Conservation (phyloP, 805 yeast genomes). For the Scheffersomyces coipomensis region DNA sequence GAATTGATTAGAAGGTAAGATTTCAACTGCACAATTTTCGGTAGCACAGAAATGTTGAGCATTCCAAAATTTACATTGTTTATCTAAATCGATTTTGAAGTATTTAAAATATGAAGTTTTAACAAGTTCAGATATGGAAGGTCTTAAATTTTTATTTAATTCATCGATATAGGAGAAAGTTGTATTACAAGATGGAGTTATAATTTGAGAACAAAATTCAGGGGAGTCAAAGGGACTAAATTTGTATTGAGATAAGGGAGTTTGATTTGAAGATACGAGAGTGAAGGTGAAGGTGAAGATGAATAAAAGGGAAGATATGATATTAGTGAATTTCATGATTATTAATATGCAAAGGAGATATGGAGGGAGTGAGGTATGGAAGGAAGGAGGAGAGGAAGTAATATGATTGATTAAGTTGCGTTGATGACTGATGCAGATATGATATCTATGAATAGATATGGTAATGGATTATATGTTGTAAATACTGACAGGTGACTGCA, state of each 20-base stretch:
- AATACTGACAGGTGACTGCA: no score
- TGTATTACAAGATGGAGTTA: constrained; percentile 44
- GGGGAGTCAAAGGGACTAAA: constrained; percentile 42
- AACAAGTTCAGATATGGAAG: constrained; percentile 57
- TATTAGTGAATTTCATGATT: background rate
- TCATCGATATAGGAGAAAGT: constrained; percentile 43
- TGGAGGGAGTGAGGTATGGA: background rate
- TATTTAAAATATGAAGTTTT: constrained; percentile 81
- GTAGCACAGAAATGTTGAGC: constrained; percentile 83
- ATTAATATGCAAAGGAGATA: background rate
- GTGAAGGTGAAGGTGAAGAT: background rate
- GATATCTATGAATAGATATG: no score
- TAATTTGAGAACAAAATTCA: constrained; percentile 44
- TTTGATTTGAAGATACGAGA: no score
- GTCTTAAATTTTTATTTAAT: constrained; percentile 35
- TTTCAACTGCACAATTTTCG: constrained; percentile 86
- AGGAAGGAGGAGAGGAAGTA: background rate
- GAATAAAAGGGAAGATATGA: background rate
- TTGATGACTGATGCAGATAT: no score
- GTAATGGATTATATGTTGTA: no score
- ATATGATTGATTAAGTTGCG: no score
- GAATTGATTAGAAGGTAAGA: constrained; percentile 63
- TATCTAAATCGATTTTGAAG: constrained; percentile 80
- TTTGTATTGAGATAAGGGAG: constrained; percentile 5
- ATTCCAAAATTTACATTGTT: constrained; percentile 83